phyloP scores from a whole-genome alignment of 257 asterid genomes.

The Lavandula angustifolia region DNA sequence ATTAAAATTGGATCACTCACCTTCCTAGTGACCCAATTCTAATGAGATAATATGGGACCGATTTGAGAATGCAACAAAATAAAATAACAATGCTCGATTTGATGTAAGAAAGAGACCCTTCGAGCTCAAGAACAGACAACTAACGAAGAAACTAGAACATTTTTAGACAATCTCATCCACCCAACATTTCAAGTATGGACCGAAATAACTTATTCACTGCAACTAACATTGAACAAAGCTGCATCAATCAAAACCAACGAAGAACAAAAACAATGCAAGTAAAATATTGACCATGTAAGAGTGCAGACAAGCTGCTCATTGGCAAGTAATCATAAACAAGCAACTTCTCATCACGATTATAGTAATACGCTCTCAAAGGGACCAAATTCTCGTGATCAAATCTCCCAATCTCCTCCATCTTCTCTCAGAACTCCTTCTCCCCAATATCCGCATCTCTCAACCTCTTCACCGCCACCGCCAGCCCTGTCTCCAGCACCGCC shows the following conservation, averaged over 20 bases:
- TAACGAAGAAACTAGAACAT: neutral
- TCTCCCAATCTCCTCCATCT: constrained; percentile 69
- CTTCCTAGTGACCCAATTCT: no score
- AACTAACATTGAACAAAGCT: no score
- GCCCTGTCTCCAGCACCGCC: constrained; percentile 67
- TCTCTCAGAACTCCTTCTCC: constrained; percentile 66
- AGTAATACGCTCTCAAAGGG: constrained; percentile 73
- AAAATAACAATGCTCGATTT: constrained; percentile 2
- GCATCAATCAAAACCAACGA: no score
- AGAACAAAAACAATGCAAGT: no score
- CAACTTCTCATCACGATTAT: constrained; percentile 69
- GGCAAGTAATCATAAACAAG: constrained; percentile 81
- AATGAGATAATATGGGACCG: neutral
- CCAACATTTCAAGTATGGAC: neutral
- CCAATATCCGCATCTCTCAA: constrained; percentile 60
- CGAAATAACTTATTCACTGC: no score
- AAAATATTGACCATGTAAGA: constrained; percentile 64
- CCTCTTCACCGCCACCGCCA: constrained; percentile 82
- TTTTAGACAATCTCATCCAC: neutral
- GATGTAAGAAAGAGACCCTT: neutral
- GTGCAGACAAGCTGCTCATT: constrained; percentile 88
- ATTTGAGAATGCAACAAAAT: neutral
- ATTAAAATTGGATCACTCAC: no score
- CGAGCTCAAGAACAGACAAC: constrained; percentile 7
- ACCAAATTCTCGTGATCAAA: constrained; percentile 66